These are phyloP conservation scores for Aspergillus quadricinctus DNA, from an alignment of 2,329 filamentous ascomycete genomes.

Conservation along the genomic window DNA sequence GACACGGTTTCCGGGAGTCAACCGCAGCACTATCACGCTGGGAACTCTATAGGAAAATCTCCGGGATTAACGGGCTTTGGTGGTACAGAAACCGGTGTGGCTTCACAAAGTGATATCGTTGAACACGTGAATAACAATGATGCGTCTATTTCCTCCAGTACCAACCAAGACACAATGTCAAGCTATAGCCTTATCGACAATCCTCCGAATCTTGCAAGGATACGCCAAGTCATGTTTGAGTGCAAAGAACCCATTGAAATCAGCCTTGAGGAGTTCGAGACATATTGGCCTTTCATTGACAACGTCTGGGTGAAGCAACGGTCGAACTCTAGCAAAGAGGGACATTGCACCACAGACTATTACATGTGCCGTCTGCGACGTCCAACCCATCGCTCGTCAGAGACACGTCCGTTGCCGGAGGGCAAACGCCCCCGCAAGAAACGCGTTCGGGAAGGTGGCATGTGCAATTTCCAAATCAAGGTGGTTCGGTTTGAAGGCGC, in stretches of 20 bases:
- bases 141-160: neutral
- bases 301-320: constrained; percentile 49
- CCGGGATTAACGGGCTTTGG: neutral
- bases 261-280: constrained; percentile 43
- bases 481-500: constrained; percentile 43
- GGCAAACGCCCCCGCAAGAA: constrained; percentile 45
- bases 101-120: neutral
- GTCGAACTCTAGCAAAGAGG: constrained; percentile 39
- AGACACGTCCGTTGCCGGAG: constrained; percentile 40
- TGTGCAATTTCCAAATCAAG: constrained; percentile 47
- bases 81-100: neutral
- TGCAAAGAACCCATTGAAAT: constrained; percentile 45
- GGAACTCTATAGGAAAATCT: neutral
- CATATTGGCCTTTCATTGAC: constrained; percentile 47
- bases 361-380: constrained; percentile 46
- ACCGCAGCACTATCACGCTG: neutral
- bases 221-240: constrained; percentile 43
- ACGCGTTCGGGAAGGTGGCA: constrained; percentile 41
- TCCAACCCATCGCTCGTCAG: constrained; percentile 35
- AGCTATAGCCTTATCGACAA: constrained; percentile 35
- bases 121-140: neutral
- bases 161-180: constrained; percentile 4
- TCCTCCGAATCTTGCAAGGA: constrained; percentile 40
- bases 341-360: constrained; percentile 42
- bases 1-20: constrained; percentile 4